phyloP scores from a whole-genome alignment of 805 yeast genomes.

The Kodamaea kakaduensis region DNA sequence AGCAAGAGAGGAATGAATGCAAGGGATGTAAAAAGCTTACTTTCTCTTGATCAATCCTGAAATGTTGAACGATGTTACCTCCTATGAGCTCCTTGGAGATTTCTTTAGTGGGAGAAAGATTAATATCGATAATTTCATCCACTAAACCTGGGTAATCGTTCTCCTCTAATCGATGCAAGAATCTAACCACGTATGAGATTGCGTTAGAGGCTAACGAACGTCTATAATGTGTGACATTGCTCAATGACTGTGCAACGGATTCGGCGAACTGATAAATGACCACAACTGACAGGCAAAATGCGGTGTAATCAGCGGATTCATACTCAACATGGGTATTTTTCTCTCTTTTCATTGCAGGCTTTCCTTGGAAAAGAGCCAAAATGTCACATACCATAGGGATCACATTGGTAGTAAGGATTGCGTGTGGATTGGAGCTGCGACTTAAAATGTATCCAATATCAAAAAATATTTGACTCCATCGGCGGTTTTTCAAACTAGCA shows the following conservation, averaged over 20 bases:
- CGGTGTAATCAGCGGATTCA: slow-evolving; percentile 79
- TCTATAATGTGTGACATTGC: slow-evolving; percentile 6
- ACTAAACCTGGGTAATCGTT: slow-evolving; percentile 23
- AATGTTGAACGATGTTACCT: slow-evolving; percentile 21
- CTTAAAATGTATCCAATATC: slow-evolving; percentile 77
- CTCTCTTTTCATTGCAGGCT: slow-evolving; percentile 71
- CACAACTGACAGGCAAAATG: slow-evolving; percentile 64
- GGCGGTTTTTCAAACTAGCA: slow-evolving; percentile 56
- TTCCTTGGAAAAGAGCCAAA: slow-evolving; percentile 68
- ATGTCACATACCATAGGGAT: slow-evolving; percentile 63
- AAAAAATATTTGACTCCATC: slow-evolving; percentile 74
- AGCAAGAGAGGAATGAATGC: slow-evolving; percentile 68
- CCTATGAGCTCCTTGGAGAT: slow-evolving; percentile 21
- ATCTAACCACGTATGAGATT: slow-evolving; percentile 26
- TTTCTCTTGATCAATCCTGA: slow-evolving; percentile 32
- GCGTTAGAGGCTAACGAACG: slow-evolving; percentile 22
- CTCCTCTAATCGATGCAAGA: slow-evolving; percentile 28
- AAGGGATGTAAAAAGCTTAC: slow-evolving; percentile 79
- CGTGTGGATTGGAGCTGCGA: slow-evolving; percentile 54
- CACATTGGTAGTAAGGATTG: slow-evolving; percentile 43
- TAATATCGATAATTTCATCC: slow-evolving; percentile 27
- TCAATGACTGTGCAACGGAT: slow-evolving; percentile 45
- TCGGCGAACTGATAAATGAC: slow-evolving; percentile 63
- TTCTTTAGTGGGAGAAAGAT: slow-evolving; percentile 13
- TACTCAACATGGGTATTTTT: slow-evolving; percentile 81